Evolutionary conservation across 1,284 basidiomycete species (phyloP).

Genomic region (Cryptococcus sp.): DNA sequence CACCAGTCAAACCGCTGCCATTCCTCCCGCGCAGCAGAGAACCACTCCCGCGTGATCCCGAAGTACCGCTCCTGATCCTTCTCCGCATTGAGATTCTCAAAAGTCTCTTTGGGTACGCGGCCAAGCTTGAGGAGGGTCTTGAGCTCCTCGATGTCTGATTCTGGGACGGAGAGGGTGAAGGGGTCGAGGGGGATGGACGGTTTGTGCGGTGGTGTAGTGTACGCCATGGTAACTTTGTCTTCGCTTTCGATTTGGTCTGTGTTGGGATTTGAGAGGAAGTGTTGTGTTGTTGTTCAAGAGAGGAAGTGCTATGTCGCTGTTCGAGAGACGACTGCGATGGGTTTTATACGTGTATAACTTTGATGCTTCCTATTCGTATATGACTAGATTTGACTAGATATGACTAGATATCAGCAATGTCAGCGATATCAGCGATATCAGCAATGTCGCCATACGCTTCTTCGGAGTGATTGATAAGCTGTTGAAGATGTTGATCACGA

Average conservation of each 20-base stretch:
- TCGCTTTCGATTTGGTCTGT: no score
- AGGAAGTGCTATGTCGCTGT: no score
- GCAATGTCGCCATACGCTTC: no score
- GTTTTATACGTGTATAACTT: no score
- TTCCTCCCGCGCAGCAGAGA: constrained; percentile 19
- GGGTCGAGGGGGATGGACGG: constrained; percentile 35
- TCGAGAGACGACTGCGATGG: no score
- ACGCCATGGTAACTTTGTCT: constrained; percentile 5
- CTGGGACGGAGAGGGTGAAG: constrained; percentile 32
- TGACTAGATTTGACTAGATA: no score
- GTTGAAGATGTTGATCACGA: no score
- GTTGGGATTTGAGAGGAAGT: background rate
- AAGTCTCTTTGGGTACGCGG: constrained; percentile 32
- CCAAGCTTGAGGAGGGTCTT: constrained; percentile 27
- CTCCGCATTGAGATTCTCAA: constrained; percentile 33
- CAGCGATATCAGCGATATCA: no score
- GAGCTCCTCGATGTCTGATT: constrained; percentile 40
- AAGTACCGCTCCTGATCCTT: constrained; percentile 18
- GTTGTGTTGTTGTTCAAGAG: no score
- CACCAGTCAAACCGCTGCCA: constrained; percentile 35
- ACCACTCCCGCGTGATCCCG: constrained; percentile 28
- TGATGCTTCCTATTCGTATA: no score
- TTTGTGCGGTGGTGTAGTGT: constrained; percentile 26
- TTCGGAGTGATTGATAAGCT: no score
- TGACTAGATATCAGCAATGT: no score